phyloP scores from a whole-genome alignment of 2,329 filamentous ascomycete genomes.

The Colletotrichum theobromicola region DNA sequence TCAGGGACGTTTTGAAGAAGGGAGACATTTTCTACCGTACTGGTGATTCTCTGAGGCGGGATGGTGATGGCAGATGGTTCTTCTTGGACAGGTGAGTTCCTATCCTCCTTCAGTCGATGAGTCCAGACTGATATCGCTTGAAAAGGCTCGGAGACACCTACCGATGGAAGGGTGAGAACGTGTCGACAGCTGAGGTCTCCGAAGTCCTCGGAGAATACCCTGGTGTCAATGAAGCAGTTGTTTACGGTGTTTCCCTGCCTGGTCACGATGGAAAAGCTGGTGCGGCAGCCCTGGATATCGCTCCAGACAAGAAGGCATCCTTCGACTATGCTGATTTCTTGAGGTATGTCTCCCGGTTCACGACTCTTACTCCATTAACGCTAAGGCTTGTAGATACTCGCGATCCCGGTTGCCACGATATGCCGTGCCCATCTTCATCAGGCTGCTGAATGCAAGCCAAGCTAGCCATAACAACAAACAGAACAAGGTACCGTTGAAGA shows the following conservation, averaged over 20 bases:
- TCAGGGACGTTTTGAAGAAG: slow-evolving; percentile 67
- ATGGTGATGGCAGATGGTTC: slow-evolving; percentile 69
- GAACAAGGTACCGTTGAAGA: slow-evolving; percentile 71
- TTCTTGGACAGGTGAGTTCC: slow-evolving; percentile 59
- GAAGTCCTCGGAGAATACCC: slow-evolving; percentile 66
- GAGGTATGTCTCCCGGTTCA: slow-evolving; percentile 36
- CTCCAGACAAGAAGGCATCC: slow-evolving; percentile 44
- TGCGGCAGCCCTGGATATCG: slow-evolving; percentile 65
- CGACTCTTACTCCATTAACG: neutral
- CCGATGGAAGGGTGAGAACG: slow-evolving; percentile 76
- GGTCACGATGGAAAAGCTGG: slow-evolving; percentile 73
- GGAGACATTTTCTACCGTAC: slow-evolving; percentile 73
- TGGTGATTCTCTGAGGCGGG: slow-evolving; percentile 69
- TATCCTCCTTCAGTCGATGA: neutral
- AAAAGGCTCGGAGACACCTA: slow-evolving; percentile 72
- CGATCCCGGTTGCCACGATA: slow-evolving; percentile 70
- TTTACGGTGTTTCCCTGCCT: slow-evolving; percentile 71
- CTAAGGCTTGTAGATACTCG: slow-evolving; percentile 46
- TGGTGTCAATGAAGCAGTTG: slow-evolving; percentile 68
- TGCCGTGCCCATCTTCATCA: slow-evolving; percentile 76
- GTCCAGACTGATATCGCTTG: neutral
- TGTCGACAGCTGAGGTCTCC: slow-evolving; percentile 70
- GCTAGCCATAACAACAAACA: slow-evolving; percentile 78
- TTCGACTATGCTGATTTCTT: slow-evolving; percentile 69
- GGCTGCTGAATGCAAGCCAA: slow-evolving; percentile 62